Evolutionary conservation across 2,329 filamentous ascomycete genomes (phyloP), one percentile per base, ranked within the genome.

Genomic region (Microsporum ferrugineum): DNA sequence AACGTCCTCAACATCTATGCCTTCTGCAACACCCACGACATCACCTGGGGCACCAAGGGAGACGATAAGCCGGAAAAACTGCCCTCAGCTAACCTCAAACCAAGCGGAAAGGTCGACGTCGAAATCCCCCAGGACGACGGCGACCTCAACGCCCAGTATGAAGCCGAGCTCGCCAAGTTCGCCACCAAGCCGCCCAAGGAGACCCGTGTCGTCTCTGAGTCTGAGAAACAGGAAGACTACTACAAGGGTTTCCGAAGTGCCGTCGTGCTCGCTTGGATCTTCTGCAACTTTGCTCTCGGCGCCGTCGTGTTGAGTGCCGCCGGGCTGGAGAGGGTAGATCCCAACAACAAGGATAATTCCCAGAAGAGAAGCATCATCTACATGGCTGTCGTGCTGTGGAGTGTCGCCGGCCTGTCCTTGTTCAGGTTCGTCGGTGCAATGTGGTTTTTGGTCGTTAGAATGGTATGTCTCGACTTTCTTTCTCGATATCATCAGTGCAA

Each of bases 1-100:
- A 99, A 97, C 76, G 91, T 97, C 62, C 85, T 99, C 69, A 99
- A 97, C 79, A 94, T 99, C 61, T 99, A 97, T 76, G 92, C 92
- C 63, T 99, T 99, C 77, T 97, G 91, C 77, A 96, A 96, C 76
- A 96, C 91, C 31, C 91, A 96, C 80, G 91, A 96, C 71, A 94
- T 96, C 66, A 95, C 91, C 2, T 96, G 91, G 91, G 91, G 91
- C 70, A 99, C 94, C 47, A 99, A 97, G 76, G 94, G 94, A 68
- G 94, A 97, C 72, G 92, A 96, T 77, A 96, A 96, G 75, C 82
- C 92, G 5, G 91, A 95, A 68, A 91, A 92, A 71, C 83, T 96
- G 59, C 89, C 90, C 1, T 89, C 86, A 0, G 92, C 94, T 67
- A 91, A 86, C 67, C 87, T 91, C 60, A 96, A 96, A 73, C 88